Percentiles rank a stretch among this genome's conserved stretches.
Conservation (phyloP, 1,284 basidiomycete genomes). For the Gomphus bonarii region DNA sequence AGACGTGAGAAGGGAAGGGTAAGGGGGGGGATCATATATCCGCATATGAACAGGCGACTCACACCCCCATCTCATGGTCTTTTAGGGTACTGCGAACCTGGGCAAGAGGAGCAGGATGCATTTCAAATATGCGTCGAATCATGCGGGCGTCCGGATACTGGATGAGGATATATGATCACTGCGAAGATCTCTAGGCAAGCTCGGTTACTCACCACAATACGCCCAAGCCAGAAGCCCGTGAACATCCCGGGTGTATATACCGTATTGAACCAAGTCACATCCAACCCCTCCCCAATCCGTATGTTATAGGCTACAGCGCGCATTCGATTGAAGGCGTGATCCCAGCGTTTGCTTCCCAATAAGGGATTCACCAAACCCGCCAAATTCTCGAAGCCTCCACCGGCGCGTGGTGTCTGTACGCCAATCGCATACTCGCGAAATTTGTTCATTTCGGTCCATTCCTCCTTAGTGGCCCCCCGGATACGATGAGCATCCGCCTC, state of each 20-base stretch:
- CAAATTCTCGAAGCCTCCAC: constrained; percentile 1
- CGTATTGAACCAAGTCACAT: neutral
- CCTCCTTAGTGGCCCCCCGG: neutral
- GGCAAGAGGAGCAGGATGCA: constrained; percentile 5
- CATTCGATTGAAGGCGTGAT: constrained; percentile 5
- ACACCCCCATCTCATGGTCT: neutral
- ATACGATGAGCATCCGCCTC: neutral
- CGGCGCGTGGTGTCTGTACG: constrained; percentile 2
- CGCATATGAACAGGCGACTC: neutral
- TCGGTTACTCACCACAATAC: neutral
- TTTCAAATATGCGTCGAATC: neutral
- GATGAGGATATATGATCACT: too few species aligned
- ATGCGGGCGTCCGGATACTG: constrained; percentile 3
- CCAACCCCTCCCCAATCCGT: neutral
- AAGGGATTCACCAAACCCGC: neutral
- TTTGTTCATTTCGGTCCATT: constrained; percentile 4
- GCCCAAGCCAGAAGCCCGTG: constrained; percentile 10
- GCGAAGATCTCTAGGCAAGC: neutral
- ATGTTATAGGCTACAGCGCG: neutral
- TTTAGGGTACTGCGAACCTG: neutral
- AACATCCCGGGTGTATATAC: constrained; percentile 8
- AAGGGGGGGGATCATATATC: neutral
- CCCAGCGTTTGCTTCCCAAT: constrained; percentile 6
- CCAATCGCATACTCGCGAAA: constrained; percentile 1
- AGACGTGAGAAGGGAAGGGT: neutral